phyloP scores from a whole-genome alignment of 148 eudicot species.

The Chenopodium quinoa region DNA sequence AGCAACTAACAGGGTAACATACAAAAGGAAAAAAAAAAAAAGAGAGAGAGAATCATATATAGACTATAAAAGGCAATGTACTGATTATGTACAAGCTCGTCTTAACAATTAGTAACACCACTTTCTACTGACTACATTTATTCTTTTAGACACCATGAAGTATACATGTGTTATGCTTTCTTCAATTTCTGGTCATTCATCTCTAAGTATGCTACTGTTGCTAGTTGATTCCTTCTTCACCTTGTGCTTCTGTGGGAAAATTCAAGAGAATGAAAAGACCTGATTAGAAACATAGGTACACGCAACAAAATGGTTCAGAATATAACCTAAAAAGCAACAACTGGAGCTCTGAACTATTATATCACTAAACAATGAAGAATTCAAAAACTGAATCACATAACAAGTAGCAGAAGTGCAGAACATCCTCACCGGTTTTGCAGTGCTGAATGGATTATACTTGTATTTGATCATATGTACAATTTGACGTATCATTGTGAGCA shows the following conservation, averaged over 20 bases:
- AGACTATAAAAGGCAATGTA: background rate
- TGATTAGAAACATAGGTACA: constrained; percentile 1
- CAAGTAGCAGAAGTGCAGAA: background rate
- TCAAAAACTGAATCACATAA: background rate
- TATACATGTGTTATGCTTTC: background rate
- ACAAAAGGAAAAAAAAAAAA: too few species aligned
- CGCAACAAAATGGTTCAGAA: background rate
- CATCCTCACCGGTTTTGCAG: constrained; percentile 46
- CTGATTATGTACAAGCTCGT: constrained; percentile 7
- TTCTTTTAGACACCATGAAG: too few species aligned
- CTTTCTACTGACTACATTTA: background rate
- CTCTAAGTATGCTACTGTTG: constrained; percentile 15
- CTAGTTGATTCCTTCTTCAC: constrained; percentile 16
- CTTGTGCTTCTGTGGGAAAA: constrained; percentile 15
- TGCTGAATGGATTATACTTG: constrained; percentile 60
- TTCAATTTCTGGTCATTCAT: constrained; percentile 14
- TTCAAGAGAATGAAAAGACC: background rate
- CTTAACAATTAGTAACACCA: constrained; percentile 18
- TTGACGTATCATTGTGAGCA: constrained; percentile 58
- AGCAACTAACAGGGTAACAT: background rate
- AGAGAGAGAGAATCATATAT: background rate
- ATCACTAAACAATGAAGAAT: background rate
- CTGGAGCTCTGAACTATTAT: background rate
- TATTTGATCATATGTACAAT: constrained; percentile 65
- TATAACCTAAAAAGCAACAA: background rate